Evolutionary conservation across 176 grass and related monocot genomes (phyloP).

Genomic region (bread wheat (Triticum aestivum)): DNA sequence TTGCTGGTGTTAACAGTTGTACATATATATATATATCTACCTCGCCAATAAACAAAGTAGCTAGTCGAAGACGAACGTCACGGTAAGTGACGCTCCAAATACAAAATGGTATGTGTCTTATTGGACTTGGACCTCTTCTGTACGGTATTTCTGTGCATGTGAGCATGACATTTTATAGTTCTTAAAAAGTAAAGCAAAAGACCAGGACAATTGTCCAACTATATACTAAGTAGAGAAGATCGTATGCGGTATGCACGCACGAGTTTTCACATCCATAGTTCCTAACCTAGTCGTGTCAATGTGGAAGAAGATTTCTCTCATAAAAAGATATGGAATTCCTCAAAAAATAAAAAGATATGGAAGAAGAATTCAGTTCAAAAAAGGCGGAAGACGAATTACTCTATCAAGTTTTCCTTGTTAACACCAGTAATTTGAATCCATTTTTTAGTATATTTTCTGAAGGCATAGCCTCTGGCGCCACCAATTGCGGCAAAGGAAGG

Average conservation of each 20-base stretch:
- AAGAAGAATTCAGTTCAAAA: no score
- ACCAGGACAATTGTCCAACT: background rate
- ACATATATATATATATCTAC: background rate
- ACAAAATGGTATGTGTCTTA: background rate
- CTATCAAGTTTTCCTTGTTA: no score
- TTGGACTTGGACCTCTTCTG: background rate
- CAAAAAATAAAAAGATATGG: no score
- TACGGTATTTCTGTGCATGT: background rate
- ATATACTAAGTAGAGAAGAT: background rate
- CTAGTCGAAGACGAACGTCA: background rate
- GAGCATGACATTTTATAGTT: background rate
- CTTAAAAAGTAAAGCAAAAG: background rate
- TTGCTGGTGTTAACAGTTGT: background rate
- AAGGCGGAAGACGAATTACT: no score
- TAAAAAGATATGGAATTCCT: no score
- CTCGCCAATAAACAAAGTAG: background rate
- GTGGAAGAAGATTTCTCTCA: background rate
- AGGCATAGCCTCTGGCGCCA: no score
- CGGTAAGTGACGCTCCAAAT: background rate
- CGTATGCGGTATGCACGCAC: background rate
- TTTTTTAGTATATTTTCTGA: no score
- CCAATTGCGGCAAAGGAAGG: no score
- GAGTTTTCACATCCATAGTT: background rate
- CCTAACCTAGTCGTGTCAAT: background rate
- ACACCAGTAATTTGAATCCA: no score